phyloP scores from a whole-genome alignment of 345 rosid species.

The Bretschneidera sinensis region DNA sequence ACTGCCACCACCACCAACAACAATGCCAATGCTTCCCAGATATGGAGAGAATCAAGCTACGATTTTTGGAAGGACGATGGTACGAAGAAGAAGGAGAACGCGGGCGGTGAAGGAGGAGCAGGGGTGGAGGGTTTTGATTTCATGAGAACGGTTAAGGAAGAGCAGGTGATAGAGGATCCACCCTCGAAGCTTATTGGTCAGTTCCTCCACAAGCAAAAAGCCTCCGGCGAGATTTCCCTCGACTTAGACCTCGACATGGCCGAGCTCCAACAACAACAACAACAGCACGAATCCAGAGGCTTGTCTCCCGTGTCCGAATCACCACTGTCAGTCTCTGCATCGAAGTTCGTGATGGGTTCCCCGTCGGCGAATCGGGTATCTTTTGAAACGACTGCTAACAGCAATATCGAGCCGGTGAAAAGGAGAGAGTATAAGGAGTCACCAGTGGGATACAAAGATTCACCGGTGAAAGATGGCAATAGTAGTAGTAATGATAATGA shows the following conservation, averaged over 20 bases:
- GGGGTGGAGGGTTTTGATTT: slow-evolving; percentile 34
- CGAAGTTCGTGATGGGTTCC: slow-evolving; percentile 7
- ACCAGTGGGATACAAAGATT: too few relatives aligned
- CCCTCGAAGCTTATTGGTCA: slow-evolving; percentile 63
- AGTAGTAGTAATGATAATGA: slow-evolving; percentile 23
- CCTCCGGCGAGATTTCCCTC: slow-evolving; percentile 64
- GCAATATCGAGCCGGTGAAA: slow-evolving; percentile 20
- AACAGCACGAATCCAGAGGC: slow-evolving; percentile 1
- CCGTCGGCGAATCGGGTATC: slow-evolving; percentile 22
- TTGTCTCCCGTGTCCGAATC: slow-evolving; percentile 39
- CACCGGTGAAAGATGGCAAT: slow-evolving; percentile 27
- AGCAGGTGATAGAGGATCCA: slow-evolving; percentile 43
- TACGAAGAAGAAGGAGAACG: slow-evolving; percentile 11
- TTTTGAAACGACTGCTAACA: slow-evolving; percentile 21
- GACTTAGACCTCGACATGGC: slow-evolving; percentile 75
- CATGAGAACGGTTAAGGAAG: slow-evolving; percentile 25
- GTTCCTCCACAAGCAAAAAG: slow-evolving; percentile 67
- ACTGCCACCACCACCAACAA: slow-evolving; percentile 11
- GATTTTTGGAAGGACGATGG: slow-evolving; percentile 37
- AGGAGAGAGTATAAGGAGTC: slow-evolving; percentile 37
- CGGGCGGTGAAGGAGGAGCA: not conserved
- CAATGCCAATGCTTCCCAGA: slow-evolving; percentile 22
- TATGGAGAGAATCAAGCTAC: slow-evolving; percentile 65
- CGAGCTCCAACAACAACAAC: slow-evolving; percentile 55
- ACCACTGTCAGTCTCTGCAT: slow-evolving; percentile 15